Conservation (phyloP, 2,329 filamentous ascomycete genomes). For the Cladosporium austrohemisphaericum region DNA sequence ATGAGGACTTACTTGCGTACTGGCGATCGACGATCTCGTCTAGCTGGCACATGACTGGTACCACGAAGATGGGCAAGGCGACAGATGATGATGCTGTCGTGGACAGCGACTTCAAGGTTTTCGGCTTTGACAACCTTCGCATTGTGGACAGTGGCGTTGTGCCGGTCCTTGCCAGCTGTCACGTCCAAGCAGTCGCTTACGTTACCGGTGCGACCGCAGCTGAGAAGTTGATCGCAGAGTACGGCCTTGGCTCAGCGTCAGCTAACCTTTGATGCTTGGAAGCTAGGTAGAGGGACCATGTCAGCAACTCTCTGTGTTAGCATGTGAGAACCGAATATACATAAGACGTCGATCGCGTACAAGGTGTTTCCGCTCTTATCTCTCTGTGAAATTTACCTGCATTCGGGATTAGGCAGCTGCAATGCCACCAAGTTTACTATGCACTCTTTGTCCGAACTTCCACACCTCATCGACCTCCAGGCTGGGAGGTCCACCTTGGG, state of each 20-base stretch:
- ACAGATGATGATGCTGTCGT: conserved; percentile 46
- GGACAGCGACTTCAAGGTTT: conserved; percentile 48
- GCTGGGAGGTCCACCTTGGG: conserved; percentile 42
- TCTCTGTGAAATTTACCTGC: too few species aligned
- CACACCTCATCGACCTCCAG: conserved; percentile 71
- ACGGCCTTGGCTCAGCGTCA: too few species aligned
- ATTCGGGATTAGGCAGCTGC: too few species aligned
- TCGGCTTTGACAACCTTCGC: conserved; percentile 64
- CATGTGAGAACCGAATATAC: too few species aligned
- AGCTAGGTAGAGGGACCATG: too few species aligned
- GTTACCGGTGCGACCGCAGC: conserved; percentile 17
- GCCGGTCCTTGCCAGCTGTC: conserved; percentile 55
- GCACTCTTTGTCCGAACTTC: conserved; percentile 76
- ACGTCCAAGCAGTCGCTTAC: conserved; percentile 16
- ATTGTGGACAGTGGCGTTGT: conserved; percentile 54
- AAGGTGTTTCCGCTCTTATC: too few species aligned
- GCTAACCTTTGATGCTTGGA: too few species aligned
- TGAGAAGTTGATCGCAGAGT: conserved; percentile 18
- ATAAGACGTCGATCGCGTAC: too few species aligned
- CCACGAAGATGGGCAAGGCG: conserved; percentile 41
- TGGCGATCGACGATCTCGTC: conserved; percentile 9
- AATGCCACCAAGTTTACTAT: too few species aligned
- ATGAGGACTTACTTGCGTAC: conserved; percentile 9
- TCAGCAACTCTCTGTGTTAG: too few species aligned
- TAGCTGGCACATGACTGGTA: conserved; percentile 41